Evolutionary conservation across 805 yeast species (phyloP).

Genomic region (Nakazawaea anatomiae): DNA sequence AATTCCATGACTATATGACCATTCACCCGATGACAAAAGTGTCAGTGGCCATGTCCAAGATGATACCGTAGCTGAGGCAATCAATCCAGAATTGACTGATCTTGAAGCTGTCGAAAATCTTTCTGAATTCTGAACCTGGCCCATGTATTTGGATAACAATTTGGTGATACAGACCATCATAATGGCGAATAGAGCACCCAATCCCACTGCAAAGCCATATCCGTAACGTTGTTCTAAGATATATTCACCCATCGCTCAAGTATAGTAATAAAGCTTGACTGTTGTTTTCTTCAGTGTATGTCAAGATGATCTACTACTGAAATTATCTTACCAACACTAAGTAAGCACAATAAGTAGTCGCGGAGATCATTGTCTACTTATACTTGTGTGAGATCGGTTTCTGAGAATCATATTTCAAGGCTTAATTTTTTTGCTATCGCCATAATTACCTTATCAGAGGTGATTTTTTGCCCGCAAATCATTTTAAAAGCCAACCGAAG

Average conservation of each 20-base stretch:
- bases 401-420: no score
- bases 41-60: slow-evolving; percentile 46
- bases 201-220: slow-evolving; percentile 33
- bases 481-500: no score
- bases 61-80: slow-evolving; percentile 36
- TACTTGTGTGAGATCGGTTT: no score
- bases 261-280: no score
- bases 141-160: slow-evolving; percentile 28
- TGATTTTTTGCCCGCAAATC: no score
- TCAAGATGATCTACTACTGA: no score
- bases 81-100: slow-evolving; percentile 34
- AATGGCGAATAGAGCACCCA: slow-evolving; percentile 40
- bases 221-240: slow-evolving; percentile 30
- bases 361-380: no score
- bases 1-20: slow-evolving; percentile 38
- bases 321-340: no score
- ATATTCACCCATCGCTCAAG: slow-evolving; percentile 13
- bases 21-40: slow-evolving; percentile 28
- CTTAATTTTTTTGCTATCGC: no score
- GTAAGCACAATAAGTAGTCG: no score
- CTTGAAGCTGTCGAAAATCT: slow-evolving; percentile 35
- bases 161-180: slow-evolving; percentile 32
- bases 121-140: slow-evolving; percentile 35
- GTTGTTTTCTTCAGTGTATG: no score
- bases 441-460: no score